Percentiles rank a stretch among this genome's conserved stretches.
phyloP scores from a whole-genome alignment of 768 basidiomycete genomes.

The Mycena amicta region DNA sequence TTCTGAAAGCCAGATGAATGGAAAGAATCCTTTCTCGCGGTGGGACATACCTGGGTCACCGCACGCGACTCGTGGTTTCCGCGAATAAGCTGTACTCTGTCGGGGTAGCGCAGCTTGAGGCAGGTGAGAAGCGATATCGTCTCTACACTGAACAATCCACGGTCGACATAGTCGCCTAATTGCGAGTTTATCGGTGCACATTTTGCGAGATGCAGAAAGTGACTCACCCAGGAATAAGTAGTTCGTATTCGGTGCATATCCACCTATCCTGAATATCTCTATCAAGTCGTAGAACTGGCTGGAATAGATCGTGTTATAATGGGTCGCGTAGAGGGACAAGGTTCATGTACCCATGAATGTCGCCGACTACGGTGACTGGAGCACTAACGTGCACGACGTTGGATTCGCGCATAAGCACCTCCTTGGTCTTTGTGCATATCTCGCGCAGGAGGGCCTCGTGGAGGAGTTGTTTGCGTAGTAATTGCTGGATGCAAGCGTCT shows the following conservation, averaged over 20 bases:
- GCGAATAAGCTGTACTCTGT: constrained; percentile 93
- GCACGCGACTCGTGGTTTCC: constrained; percentile 98
- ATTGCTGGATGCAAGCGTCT: constrained; percentile 92
- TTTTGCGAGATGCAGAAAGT: not conserved
- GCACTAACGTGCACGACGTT: constrained; percentile 97
- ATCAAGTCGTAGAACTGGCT: constrained; percentile 99
- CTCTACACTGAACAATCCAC: constrained; percentile 96
- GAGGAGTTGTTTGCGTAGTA: constrained; percentile 88
- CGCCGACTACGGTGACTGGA: constrained; percentile 97
- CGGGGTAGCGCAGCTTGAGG: constrained; percentile 94
- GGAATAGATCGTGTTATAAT: no score
- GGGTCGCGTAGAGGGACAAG: no score
- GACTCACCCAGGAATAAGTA: constrained; percentile 93
- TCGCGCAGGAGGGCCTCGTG: constrained; percentile 94
- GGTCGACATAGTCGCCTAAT: constrained; percentile 96
- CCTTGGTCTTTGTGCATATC: constrained; percentile 99
- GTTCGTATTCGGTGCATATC: constrained; percentile 94
- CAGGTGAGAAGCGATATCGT: constrained; percentile 97
- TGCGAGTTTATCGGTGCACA: constrained; percentile 19
- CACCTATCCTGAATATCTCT: constrained; percentile 98
- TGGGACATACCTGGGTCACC: constrained; percentile 84
- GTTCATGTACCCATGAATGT: constrained; percentile 97
- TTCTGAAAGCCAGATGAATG: constrained; percentile 59
- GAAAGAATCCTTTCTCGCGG: constrained; percentile 22
- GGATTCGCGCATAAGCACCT: constrained; percentile 97